Percentiles rank a stretch among this genome's conserved stretches.
phyloP scores from a whole-genome alignment of 768 basidiomycete species.

The Suillus sp. region DNA sequence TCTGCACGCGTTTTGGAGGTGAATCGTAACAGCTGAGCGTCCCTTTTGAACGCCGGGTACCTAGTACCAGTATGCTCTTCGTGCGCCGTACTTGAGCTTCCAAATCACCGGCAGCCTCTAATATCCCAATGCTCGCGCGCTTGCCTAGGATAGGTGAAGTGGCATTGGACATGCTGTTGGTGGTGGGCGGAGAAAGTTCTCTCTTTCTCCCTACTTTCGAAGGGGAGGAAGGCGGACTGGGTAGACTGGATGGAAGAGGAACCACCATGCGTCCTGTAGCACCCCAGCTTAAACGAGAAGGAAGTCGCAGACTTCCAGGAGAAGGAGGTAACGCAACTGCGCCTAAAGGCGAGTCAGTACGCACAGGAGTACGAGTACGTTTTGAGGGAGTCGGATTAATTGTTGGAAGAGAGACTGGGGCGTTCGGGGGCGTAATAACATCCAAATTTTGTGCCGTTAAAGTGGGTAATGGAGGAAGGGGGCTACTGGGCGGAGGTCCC shows the following conservation, averaged over 20 bases:
- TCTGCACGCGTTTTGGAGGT: slow-evolving; percentile 31
- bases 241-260: slow-evolving; percentile 17
- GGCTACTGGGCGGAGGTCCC: slow-evolving; percentile 31
- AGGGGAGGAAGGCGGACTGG: slow-evolving; percentile 35
- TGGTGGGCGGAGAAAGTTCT: slow-evolving; percentile 10
- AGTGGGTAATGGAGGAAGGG: slow-evolving; percentile 31
- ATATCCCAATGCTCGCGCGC: slow-evolving; percentile 32
- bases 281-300: slow-evolving; percentile 34
- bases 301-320: slow-evolving; percentile 33
- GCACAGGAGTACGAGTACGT: slow-evolving; percentile 26
- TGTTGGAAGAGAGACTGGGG: not conserved
- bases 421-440: not conserved
- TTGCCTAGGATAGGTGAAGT: slow-evolving; percentile 5
- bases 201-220: slow-evolving; percentile 21
- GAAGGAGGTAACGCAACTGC: slow-evolving; percentile 19
- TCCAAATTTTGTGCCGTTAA: not conserved
- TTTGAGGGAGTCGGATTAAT: slow-evolving; percentile 24
- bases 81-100: slow-evolving; percentile 18
- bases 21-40: slow-evolving; percentile 13
- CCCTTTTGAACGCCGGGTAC: slow-evolving; percentile 28
- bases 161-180: not conserved
- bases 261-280: slow-evolving; percentile 25
- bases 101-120: slow-evolving; percentile 30
- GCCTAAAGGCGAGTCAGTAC: not conserved
- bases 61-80: slow-evolving; percentile 35